Conservation (phyloP, 345 rosid species). For the Ricinus communis region DNA sequence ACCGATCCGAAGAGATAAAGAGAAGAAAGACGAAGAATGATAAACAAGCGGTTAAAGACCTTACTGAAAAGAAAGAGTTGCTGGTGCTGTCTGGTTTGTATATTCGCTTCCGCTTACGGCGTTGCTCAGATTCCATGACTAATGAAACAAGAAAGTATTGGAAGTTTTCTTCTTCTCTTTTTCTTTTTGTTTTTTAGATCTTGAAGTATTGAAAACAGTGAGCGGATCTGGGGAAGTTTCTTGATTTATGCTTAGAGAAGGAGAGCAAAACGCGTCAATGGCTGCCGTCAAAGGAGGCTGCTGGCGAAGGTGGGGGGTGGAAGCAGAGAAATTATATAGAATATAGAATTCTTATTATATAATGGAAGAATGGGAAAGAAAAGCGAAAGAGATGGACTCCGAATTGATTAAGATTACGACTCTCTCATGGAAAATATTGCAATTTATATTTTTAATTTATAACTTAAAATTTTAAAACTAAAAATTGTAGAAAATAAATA, state of each 20-base stretch:
- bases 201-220: neutral
- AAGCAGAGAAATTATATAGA: too few species aligned
- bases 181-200: too few species aligned
- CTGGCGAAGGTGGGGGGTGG: neutral
- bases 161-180: too few species aligned
- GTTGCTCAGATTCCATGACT: conserved; percentile 70
- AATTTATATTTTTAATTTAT: too few species aligned
- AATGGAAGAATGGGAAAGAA: too few species aligned
- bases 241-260: neutral
- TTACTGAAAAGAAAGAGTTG: conserved; percentile 40
- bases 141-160: neutral
- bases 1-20: conserved; percentile 61
- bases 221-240: conserved; percentile 1
- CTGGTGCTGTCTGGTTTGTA: conserved; percentile 35
- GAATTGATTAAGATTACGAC: too few species aligned
- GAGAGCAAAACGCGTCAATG: neutral
- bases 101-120: conserved; percentile 74
- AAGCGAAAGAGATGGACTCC: too few species aligned
- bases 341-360: too few species aligned
- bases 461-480: too few species aligned
- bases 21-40: conserved; percentile 63
- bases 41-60: conserved; percentile 50
- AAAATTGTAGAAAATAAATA: too few species aligned
- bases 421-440: too few species aligned
- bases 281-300: neutral